Evolutionary conservation across 2,329 filamentous ascomycete species (phyloP), one percentile per base, ranked within the genome.

Genomic region (Colletotrichum neosansevieriae): DNA sequence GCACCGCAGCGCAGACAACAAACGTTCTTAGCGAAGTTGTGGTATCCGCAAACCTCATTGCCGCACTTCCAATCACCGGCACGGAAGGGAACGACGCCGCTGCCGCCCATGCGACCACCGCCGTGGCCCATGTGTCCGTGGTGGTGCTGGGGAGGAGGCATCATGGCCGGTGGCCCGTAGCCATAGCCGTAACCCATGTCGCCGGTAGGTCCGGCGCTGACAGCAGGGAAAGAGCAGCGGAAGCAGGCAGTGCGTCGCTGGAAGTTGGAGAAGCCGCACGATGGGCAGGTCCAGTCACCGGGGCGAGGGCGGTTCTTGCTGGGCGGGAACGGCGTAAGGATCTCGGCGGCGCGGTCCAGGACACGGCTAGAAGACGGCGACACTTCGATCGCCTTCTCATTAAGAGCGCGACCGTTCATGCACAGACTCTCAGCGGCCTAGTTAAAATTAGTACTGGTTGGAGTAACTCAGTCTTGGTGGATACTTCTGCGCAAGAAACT

Each of bases 1-100:
- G 95, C 96, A 79, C 96, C 96, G 78, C 96, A 99, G 69, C 96
- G 93, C 71, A 99, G 89, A 81, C 96, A 99, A 82, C 94, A 97
- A 66, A 98, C 95, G 76, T 99, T 99, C 88, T 99, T 99, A 70
- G 96, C 96, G 78, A 99, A 99, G 84, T 99, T 99, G 85, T 99
- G 96, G 81, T 99, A 99, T 67, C 93, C 94, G 79, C 96, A 99
- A 42, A 94, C 94, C 77, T 99, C 96, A 72, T 96, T 96, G 64
- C 96, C 96, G 77, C 96, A 99, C 82, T 98, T 98, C 96, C 96
- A 99, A 78, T 99, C 96, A 76, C 96, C 96, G 63, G 96, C 96
- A 76, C 96, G 92, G 91, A 99, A 99, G 15, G 96, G 96, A 49
- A 99, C 96, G 54, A 94, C 92, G 63, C 92, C 92, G 73, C 92